Evolutionary conservation across 1,139 yeast species (phyloP).

Genomic region (Kurtzmaniella quercitrusa): DNA sequence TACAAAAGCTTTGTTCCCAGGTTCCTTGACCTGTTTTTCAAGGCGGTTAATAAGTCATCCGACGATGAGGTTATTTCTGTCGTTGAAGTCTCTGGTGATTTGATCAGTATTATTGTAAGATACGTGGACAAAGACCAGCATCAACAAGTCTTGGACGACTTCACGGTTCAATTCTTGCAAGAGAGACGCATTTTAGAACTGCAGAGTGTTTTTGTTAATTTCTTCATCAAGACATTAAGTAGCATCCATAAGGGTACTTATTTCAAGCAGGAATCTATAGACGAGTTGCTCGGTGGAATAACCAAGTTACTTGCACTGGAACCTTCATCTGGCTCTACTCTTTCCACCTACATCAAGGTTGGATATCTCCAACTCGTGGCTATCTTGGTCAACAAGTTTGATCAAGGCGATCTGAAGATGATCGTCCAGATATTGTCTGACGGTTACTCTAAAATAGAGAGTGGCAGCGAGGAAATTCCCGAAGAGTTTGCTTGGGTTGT

Average conservation of each 20-base stretch:
- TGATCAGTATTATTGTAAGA: slow-evolving; percentile 33
- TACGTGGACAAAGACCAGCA: slow-evolving; percentile 35
- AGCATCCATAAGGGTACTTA: slow-evolving; percentile 39
- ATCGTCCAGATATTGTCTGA: slow-evolving; percentile 4
- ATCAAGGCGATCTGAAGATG: slow-evolving; percentile 8
- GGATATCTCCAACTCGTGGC: slow-evolving; percentile 60
- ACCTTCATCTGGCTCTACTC: neutral
- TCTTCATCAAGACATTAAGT: slow-evolving; percentile 49
- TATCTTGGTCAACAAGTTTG: slow-evolving; percentile 50
- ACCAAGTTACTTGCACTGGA: neutral
- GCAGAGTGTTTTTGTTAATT: slow-evolving; percentile 39
- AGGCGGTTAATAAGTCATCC: slow-evolving; percentile 10
- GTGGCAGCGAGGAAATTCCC: slow-evolving; percentile 19
- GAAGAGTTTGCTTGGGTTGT: slow-evolving; percentile 67
- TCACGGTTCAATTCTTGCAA: slow-evolving; percentile 21
- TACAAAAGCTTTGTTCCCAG: slow-evolving; percentile 33
- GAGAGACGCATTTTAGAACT: slow-evolving; percentile 11
- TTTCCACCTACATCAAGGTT: slow-evolving; percentile 33
- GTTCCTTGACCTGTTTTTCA: slow-evolving; percentile 16
- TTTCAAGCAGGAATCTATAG: neutral
- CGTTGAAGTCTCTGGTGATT: slow-evolving; percentile 32
- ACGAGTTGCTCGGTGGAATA: neutral
- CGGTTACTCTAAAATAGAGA: neutral
- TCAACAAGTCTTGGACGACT: slow-evolving; percentile 32
- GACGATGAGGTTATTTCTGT: slow-evolving; percentile 10